Evolutionary conservation across 1,284 basidiomycete species (phyloP).

Genomic region (Cryptococcus sp.): DNA sequence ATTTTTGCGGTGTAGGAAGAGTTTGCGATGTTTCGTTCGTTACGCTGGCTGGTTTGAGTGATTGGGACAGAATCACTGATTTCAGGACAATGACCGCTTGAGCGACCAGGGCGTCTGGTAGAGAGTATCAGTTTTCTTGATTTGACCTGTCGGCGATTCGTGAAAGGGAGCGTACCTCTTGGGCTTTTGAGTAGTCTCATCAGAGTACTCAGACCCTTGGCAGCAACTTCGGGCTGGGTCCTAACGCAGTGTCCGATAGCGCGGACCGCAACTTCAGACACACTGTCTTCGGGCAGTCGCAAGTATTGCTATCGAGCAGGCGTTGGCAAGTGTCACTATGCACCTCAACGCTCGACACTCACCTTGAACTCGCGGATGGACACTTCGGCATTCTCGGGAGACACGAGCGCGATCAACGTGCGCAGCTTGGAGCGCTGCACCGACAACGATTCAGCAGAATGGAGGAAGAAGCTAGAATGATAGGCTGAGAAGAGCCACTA

Average conservation of each 20-base stretch:
- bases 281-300: conserved; percentile 67
- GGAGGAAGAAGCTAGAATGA: conserved; percentile 68
- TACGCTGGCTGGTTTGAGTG: not conserved
- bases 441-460: conserved; percentile 64
- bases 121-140: too few species aligned
- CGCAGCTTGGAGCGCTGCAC: conserved; percentile 74
- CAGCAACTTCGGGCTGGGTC: conserved; percentile 65
- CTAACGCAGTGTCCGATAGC: conserved; percentile 76
- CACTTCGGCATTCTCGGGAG: conserved; percentile 65
- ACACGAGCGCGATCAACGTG: conserved; percentile 67
- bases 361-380: conserved; percentile 81
- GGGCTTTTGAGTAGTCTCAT: conserved; percentile 68
- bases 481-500: conserved; percentile 65
- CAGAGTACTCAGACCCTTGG: conserved; percentile 71
- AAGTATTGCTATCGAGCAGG: conserved; percentile 66
- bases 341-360: not conserved
- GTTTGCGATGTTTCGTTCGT: conserved; percentile 24
- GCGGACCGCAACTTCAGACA: conserved; percentile 70
- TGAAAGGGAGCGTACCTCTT: conserved; percentile 60
- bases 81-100: conserved; percentile 81
- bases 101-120: conserved; percentile 67
- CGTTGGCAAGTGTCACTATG: not conserved
- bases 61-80: conserved; percentile 66
- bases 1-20: conserved; percentile 58
- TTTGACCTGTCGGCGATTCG: not conserved